Conservation (phyloP, 2,329 filamentous ascomycete genomes). For the Aphanocladium album region DNA sequence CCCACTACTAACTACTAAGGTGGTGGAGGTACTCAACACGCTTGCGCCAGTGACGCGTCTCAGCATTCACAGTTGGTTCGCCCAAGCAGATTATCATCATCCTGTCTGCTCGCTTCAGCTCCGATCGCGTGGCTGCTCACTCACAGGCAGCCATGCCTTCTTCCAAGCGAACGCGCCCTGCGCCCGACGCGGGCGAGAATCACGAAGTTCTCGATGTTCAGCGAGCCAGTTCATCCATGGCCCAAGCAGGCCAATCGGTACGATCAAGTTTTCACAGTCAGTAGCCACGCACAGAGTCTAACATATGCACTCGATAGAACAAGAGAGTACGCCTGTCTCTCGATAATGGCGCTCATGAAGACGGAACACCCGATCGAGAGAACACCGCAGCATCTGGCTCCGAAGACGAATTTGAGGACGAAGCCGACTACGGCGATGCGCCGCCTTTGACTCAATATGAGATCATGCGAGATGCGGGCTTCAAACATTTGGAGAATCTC, state of each 20-base stretch:
- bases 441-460: constrained; percentile 58
- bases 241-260: constrained; percentile 3
- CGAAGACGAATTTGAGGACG: constrained; percentile 27
- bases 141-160: neutral
- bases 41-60: neutral
- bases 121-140: neutral
- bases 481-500: constrained; percentile 50
- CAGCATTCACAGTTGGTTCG: neutral
- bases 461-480: constrained; percentile 53
- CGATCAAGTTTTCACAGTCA: neutral
- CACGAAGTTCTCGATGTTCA: constrained; percentile 1
- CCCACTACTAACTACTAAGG: too few species aligned
- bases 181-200: neutral
- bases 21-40: neutral
- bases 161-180: neutral
- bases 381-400: constrained; percentile 18
- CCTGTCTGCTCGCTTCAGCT: neutral
- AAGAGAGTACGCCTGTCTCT: constrained; percentile 8
- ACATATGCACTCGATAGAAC: neutral
- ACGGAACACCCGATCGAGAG: constrained; percentile 17
- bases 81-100: neutral
- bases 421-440: constrained; percentile 26
- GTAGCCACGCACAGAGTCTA: neutral
- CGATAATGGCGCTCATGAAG: constrained; percentile 20
- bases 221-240: constrained; percentile 1